Evolutionary conservation across 2,329 filamentous ascomycete species (phyloP).

Genomic region (Apiospora marii): DNA sequence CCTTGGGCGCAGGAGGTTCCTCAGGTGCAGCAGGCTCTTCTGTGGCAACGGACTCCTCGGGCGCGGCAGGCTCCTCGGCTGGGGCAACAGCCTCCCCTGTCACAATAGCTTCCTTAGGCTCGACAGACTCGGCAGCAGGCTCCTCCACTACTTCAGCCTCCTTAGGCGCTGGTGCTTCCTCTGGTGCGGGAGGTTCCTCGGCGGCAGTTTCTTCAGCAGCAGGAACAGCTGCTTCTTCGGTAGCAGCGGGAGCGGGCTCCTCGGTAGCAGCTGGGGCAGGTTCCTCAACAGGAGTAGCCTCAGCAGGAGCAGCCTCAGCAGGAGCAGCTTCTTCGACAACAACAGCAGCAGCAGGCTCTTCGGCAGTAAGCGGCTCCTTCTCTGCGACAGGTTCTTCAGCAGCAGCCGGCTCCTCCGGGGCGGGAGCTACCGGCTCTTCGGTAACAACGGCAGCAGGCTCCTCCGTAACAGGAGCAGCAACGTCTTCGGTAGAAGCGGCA

Average conservation of each 20-base stretch:
- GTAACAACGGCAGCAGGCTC: background rate
- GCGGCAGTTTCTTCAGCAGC: conserved; percentile 20
- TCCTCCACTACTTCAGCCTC: conserved; percentile 23
- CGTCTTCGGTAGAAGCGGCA: background rate
- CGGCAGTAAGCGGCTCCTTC: conserved; percentile 18
- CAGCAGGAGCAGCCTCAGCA: conserved; percentile 26
- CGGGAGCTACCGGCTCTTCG: conserved; percentile 1
- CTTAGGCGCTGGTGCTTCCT: conserved; percentile 22
- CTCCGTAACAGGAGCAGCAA: background rate
- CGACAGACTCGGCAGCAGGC: conserved; percentile 22
- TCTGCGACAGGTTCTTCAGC: background rate
- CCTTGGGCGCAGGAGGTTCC: background rate
- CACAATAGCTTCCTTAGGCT: conserved; percentile 9
- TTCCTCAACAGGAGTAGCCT: conserved; percentile 22
- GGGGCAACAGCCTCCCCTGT: background rate
- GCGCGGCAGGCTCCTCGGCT: background rate
- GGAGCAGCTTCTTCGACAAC: conserved; percentile 26
- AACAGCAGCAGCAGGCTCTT: conserved; percentile 1
- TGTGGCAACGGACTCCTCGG: conserved; percentile 24
- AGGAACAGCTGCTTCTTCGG: background rate
- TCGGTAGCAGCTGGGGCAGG: conserved; percentile 23
- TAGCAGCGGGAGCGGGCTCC: conserved; percentile 21
- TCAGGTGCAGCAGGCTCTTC: background rate
- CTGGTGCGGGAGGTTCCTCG: conserved; percentile 22
- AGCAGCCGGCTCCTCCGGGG: background rate